phyloP scores from a whole-genome alignment of 495 filamentous ascomycete species.

The Aspergillus funiculosus region DNA sequence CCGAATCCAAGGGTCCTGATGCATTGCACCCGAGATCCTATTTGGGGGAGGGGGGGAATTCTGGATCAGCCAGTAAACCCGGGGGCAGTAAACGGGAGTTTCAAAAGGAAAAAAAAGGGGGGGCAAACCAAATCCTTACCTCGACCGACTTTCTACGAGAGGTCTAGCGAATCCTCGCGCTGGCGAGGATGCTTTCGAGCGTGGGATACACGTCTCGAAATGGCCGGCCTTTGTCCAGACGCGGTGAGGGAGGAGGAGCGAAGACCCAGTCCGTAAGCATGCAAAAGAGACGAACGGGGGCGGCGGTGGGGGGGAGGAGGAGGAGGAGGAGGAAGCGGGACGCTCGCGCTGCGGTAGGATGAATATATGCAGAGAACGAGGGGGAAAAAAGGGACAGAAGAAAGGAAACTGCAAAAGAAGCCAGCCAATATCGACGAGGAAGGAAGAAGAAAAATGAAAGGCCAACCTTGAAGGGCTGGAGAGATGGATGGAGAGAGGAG shows the following conservation, averaged over 20 bases:
- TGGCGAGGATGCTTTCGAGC: slow-evolving; percentile 15
- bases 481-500: slow-evolving; percentile 7
- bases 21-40: slow-evolving; percentile 10
- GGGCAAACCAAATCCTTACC: not conserved
- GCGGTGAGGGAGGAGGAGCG: slow-evolving; percentile 10
- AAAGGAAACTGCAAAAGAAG: not conserved
- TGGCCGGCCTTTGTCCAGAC: slow-evolving; percentile 7
- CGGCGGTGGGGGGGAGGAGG: not conserved
- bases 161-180: slow-evolving; percentile 8
- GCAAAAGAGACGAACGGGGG: not conserved
- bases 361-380: not conserved
- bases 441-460: not conserved
- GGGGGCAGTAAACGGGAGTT: slow-evolving; percentile 1
- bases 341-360: not conserved
- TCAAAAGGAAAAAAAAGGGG: not conserved
- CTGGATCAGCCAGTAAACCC: slow-evolving; percentile 8
- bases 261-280: not conserved
- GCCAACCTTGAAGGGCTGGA: not conserved
- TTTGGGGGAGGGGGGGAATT: not conserved
- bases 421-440: not conserved
- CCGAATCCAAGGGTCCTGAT: slow-evolving; percentile 5
- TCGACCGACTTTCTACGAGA: not conserved
- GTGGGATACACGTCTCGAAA: slow-evolving; percentile 14
- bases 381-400: not conserved
- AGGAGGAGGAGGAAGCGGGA: not conserved